Percentiles rank a stretch among this genome's conserved stretches.
phyloP scores from a whole-genome alignment of 768 basidiomycete genomes.

The Suillus subalutaceus region DNA sequence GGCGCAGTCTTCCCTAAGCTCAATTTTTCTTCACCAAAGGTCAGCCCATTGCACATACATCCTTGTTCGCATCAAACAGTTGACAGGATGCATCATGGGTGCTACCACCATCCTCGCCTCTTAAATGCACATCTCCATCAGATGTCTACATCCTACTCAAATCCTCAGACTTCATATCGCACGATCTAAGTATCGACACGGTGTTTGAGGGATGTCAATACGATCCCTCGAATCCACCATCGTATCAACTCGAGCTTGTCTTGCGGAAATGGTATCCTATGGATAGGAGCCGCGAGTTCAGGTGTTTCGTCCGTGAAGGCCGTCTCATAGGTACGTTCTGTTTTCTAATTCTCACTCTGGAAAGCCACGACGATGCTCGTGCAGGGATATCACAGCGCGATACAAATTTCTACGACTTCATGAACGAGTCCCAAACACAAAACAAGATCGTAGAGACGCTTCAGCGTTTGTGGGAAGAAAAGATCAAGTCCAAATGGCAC shows the following conservation, averaged over 20 bases:
- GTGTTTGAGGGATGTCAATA: slow-evolving; percentile 69
- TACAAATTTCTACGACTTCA: slow-evolving; percentile 84
- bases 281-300: slow-evolving; percentile 80
- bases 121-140: slow-evolving; percentile 85
- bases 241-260: slow-evolving; percentile 79
- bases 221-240: slow-evolving; percentile 14
- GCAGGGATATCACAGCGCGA: slow-evolving; percentile 88
- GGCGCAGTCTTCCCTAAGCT: slow-evolving; percentile 94
- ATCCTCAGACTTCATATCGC: slow-evolving; percentile 86
- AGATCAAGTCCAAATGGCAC: slow-evolving; percentile 64
- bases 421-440: slow-evolving; percentile 64
- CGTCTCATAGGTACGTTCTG: slow-evolving; percentile 66
- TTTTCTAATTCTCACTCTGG: slow-evolving; percentile 7
- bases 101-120: slow-evolving; percentile 77
- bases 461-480: slow-evolving; percentile 64
- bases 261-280: slow-evolving; percentile 90
- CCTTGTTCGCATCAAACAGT: neutral
- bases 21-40: slow-evolving; percentile 94
- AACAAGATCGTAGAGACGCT: slow-evolving; percentile 55
- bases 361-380: neutral
- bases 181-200: slow-evolving; percentile 63
- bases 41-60: slow-evolving; percentile 32
- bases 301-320: slow-evolving; percentile 86
- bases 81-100: slow-evolving; percentile 90
- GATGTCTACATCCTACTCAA: slow-evolving; percentile 94